Conservation (phyloP, 2,329 filamentous ascomycete genomes). For the Fusarium sp. region DNA sequence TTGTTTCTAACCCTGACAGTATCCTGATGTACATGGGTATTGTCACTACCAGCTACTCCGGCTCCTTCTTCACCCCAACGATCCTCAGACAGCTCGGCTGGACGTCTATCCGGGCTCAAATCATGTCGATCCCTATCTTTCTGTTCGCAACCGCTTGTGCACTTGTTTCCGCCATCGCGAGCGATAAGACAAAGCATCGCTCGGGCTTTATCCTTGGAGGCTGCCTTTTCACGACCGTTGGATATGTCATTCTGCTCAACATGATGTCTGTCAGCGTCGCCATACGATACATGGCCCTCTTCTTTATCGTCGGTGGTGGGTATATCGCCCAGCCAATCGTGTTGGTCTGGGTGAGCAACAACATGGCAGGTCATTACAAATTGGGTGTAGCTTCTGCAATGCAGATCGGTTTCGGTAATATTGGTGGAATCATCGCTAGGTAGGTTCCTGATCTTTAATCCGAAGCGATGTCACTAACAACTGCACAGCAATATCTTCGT, state of each 20-base stretch:
- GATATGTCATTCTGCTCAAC: background rate
- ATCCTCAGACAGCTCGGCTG: background rate
- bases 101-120: background rate
- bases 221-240: background rate
- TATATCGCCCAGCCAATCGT: background rate
- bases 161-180: background rate
- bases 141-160: background rate
- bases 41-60: background rate
- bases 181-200: background rate
- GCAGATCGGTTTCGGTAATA: background rate
- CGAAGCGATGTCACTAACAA: background rate
- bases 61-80: background rate
- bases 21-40: background rate
- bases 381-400: background rate
- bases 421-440: background rate
- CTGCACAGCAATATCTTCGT: background rate
- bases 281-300: background rate
- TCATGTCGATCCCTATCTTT: background rate
- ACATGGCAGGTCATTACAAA: background rate
- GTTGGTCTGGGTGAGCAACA: background rate
- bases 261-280: background rate
- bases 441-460: background rate
- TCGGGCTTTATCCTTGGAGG: background rate
- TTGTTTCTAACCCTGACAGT: accelerated
- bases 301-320: background rate